A percentile compares a stretch with the other conserved stretches of the same genome.
Conservation (phyloP, 176 grass and related monocot species). For the Eragrostis nindensis region DNA sequence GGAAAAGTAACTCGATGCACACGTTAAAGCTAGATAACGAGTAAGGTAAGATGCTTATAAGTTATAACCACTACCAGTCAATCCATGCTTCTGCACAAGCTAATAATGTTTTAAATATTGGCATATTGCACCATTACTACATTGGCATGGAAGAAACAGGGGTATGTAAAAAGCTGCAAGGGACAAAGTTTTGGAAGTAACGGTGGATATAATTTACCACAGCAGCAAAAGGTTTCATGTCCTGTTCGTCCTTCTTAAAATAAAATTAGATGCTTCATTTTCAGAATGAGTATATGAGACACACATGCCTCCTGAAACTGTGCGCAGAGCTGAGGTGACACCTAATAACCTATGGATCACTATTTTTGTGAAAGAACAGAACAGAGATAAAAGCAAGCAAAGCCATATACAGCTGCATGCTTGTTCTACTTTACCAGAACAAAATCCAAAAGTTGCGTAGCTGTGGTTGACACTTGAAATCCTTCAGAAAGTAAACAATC, state of each 20-base stretch:
- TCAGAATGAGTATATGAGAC: neutral
- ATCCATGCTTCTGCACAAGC: neutral
- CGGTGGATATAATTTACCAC: neutral
- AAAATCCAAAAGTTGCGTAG: neutral
- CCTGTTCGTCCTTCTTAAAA: neutral
- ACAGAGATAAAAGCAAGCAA: neutral
- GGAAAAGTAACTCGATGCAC: neutral
- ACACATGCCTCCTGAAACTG: neutral
- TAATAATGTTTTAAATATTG: neutral
- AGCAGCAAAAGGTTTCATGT: neutral
- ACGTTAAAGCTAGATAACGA: neutral
- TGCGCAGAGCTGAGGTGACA: neutral
- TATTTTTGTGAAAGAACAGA: neutral
- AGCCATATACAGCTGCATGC: neutral
- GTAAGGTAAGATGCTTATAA: neutral
- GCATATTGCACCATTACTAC: neutral
- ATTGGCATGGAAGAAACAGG: neutral
- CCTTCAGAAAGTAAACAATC: slow-evolving; percentile 15
- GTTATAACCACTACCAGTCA: neutral
- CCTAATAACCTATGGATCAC: neutral
- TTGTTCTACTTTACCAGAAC: neutral
- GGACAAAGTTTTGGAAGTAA: neutral
- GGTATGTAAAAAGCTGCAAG: neutral
- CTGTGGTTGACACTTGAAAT: neutral
- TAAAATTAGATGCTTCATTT: neutral